These are phyloP conservation scores for Neospora caninum DNA, from an alignment of 169 alveolate genomes.

Conservation along the genomic window DNA sequence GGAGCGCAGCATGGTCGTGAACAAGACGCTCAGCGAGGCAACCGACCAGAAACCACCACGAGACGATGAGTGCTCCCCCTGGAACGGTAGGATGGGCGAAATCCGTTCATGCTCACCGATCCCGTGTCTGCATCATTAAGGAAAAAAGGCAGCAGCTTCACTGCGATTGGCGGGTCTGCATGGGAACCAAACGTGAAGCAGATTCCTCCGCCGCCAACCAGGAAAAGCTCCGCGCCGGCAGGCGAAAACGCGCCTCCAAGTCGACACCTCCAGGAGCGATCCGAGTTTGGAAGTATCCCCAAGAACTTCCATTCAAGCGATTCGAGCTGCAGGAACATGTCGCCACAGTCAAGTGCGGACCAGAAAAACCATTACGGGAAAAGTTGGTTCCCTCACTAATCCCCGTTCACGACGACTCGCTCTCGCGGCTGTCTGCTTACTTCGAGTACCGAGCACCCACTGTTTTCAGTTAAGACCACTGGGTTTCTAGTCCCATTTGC, in stretches of 20 bases:
- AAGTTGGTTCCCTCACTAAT: no score
- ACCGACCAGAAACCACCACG: no score
- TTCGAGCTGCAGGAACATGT: not conserved
- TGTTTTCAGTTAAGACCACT: no score
- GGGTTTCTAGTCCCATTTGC: no score
- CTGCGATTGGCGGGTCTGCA: slow-evolving; percentile 24
- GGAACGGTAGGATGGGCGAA: no score
- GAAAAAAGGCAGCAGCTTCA: not conserved
- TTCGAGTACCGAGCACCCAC: no score
- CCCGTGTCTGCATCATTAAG: not conserved
- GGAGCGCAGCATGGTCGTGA: no score
- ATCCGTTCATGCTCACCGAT: not conserved
- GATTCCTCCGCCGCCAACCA: slow-evolving; percentile 42
- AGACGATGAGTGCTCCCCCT: no score
- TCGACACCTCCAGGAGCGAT: slow-evolving; percentile 26
- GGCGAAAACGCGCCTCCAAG: slow-evolving; percentile 4
- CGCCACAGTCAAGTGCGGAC: not conserved
- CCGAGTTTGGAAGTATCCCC: not conserved
- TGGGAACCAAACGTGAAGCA: slow-evolving; percentile 45
- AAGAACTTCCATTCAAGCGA: not conserved
- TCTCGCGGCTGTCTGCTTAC: no score
- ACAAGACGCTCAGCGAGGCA: no score
- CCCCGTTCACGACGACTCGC: no score
- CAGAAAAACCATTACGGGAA: not conserved
- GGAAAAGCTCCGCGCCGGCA: not conserved